Evolutionary conservation across 2,329 filamentous ascomycete genomes (phyloP).

Genomic region (Beauveria brongniartii): DNA sequence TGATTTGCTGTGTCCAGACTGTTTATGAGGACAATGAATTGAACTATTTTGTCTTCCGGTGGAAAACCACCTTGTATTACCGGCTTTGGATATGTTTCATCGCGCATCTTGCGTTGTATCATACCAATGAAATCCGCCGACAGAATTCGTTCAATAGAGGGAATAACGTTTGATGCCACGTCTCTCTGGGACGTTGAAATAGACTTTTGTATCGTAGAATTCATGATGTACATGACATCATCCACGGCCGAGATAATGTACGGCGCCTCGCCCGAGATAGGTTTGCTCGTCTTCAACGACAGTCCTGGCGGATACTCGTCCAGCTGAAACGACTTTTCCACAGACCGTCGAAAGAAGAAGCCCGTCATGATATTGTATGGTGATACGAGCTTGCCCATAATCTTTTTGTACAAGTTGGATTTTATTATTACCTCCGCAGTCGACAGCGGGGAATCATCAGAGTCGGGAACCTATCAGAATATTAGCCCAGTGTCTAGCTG

Average conservation of each 20-base stretch:
- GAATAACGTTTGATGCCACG: conserved; percentile 69
- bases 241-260: conserved; percentile 94
- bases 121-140: conserved; percentile 90
- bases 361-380: conserved; percentile 90
- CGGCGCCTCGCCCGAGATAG: conserved; percentile 69
- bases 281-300: conserved; percentile 63
- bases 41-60: conserved; percentile 78
- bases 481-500: conserved; percentile 11
- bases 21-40: conserved; percentile 90
- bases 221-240: conserved; percentile 99
- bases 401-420: conserved; percentile 74
- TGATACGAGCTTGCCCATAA: conserved; percentile 61
- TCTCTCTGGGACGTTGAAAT: conserved; percentile 77
- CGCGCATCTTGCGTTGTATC: conserved; percentile 95
- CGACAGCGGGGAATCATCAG: conserved; percentile 48
- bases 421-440: conserved; percentile 68
- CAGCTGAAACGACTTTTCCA: conserved; percentile 95
- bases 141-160: conserved; percentile 71
- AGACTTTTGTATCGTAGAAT: conserved; percentile 79
- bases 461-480: conserved; percentile 37
- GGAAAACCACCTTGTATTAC: conserved; percentile 71
- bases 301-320: conserved; percentile 80
- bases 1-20: conserved; percentile 89
- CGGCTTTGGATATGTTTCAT: conserved; percentile 84
- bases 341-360: conserved; percentile 93